Percentiles rank a stretch among this genome's conserved stretches.
phyloP scores from a whole-genome alignment of 2,329 filamentous ascomycete genomes.

The Tolypocladium tundrense region DNA sequence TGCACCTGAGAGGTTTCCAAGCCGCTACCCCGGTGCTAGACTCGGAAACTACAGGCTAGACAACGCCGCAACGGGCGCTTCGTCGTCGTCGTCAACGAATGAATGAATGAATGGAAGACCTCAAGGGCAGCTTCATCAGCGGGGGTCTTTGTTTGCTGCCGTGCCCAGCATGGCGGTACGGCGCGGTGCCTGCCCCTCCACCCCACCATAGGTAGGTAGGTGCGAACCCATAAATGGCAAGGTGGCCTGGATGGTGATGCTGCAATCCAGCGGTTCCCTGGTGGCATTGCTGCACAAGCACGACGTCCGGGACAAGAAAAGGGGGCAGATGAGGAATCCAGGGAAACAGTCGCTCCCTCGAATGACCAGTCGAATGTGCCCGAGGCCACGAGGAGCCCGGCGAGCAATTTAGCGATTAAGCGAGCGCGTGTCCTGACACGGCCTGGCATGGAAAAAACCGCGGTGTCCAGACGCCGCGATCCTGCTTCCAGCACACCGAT shows the following conservation, averaged over 20 bases:
- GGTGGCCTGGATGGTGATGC: not conserved
- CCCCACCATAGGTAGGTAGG: not conserved
- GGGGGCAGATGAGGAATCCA: not conserved
- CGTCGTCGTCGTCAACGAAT: not conserved
- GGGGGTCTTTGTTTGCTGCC: not conserved
- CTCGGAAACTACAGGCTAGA: not conserved
- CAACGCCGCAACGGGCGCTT: not conserved
- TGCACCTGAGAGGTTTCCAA: not conserved
- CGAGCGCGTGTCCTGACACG: not conserved
- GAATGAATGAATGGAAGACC: too few relatives aligned
- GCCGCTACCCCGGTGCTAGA: not conserved
- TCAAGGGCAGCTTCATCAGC: not conserved
- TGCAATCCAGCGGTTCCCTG: not conserved
- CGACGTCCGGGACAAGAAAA: not conserved
- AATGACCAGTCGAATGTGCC: not conserved
- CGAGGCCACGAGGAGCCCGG: not conserved
- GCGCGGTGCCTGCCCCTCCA: not conserved
- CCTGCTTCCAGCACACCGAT: not conserved
- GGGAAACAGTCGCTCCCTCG: not conserved
- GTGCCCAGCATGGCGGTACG: not conserved
- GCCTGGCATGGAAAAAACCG: not conserved
- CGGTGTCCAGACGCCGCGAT: not conserved
- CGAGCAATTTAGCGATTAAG: not conserved
- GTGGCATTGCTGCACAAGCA: not conserved
- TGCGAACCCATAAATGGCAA: not conserved